Percentiles rank a stretch among this genome's conserved stretches.
These are phyloP conservation scores for Epichloe coenophiala DNA, from an alignment of 2,329 filamentous ascomycete genomes.

Conservation along the genomic window DNA sequence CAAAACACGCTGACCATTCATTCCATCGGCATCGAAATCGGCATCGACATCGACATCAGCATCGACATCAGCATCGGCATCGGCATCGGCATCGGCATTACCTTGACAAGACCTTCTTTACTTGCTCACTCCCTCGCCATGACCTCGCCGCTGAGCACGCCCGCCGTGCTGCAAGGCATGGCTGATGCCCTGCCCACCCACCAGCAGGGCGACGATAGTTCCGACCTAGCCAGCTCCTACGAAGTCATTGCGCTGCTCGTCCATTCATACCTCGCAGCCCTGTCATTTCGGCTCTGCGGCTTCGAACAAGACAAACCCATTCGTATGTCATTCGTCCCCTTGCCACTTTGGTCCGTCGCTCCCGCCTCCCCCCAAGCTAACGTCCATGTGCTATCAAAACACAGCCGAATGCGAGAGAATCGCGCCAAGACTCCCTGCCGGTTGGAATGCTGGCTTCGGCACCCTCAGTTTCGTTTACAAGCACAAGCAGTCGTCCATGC, in stretches of 20 bases:
- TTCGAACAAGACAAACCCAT: constrained; percentile 72
- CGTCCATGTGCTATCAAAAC: neutral
- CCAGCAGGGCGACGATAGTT: constrained; percentile 36
- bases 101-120: neutral
- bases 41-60: neutral
- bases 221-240: constrained; percentile 55
- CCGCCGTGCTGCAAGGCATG: constrained; percentile 40
- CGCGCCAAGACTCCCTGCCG: constrained; percentile 51
- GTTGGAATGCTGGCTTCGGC: constrained; percentile 66
- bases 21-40: too few relatives aligned
- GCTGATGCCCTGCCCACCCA: constrained; percentile 46
- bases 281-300: constrained; percentile 70
- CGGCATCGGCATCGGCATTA: neutral
- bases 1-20: neutral
- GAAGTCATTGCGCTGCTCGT: constrained; percentile 75
- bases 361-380: neutral
- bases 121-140: constrained; percentile 6
- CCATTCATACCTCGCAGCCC: constrained; percentile 69
- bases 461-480: constrained; percentile 76
- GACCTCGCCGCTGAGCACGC: constrained; percentile 15
- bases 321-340: constrained; percentile 30
- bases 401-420: constrained; percentile 36
- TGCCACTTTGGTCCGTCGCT: neutral
- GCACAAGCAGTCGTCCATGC: constrained; percentile 73
- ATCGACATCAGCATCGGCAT: too few relatives aligned